These are phyloP conservation scores for Neoboletus brunneissimus DNA, from an alignment of 768 basidiomycete species.

Conservation along the genomic window DNA sequence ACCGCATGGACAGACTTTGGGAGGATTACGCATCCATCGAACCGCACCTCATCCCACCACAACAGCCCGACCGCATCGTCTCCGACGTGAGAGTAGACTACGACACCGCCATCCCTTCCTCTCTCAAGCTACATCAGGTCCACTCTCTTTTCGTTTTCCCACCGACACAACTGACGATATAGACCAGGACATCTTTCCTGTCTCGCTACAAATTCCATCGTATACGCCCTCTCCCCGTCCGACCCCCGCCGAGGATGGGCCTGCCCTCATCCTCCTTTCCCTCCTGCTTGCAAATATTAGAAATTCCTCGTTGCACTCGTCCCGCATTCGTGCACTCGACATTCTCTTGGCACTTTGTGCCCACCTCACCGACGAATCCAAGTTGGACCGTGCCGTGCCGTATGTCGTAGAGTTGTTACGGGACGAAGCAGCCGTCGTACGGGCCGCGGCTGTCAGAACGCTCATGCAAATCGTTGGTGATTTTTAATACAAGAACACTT, in stretches of 20 bases:
- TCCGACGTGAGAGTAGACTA: conserved; percentile 60
- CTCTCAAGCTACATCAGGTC: conserved; percentile 63
- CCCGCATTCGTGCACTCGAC: conserved; percentile 82
- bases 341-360: conserved; percentile 78
- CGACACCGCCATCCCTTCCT: conserved; percentile 29
- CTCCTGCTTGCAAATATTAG: conserved; percentile 86
- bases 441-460: conserved; percentile 74
- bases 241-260: conserved; percentile 76
- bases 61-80: conserved; percentile 40
- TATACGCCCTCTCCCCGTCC: conserved; percentile 37
- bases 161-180: conserved; percentile 3
- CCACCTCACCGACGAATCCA: conserved; percentile 91
- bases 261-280: conserved; percentile 84
- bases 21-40: conserved; percentile 82
- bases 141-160: neutral
- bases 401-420: conserved; percentile 86
- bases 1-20: conserved; percentile 80
- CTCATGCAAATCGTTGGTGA: conserved; percentile 77
- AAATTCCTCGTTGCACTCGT: conserved; percentile 81
- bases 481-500: neutral
- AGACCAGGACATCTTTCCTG: conserved; percentile 70
- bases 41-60: conserved; percentile 58
- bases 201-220: conserved; percentile 68
- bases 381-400: conserved; percentile 89
- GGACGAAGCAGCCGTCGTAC: conserved; percentile 81